These are phyloP conservation scores for Hypomyces perniciosus DNA, from an alignment of 2,329 filamentous ascomycete species.

Conservation along the genomic window DNA sequence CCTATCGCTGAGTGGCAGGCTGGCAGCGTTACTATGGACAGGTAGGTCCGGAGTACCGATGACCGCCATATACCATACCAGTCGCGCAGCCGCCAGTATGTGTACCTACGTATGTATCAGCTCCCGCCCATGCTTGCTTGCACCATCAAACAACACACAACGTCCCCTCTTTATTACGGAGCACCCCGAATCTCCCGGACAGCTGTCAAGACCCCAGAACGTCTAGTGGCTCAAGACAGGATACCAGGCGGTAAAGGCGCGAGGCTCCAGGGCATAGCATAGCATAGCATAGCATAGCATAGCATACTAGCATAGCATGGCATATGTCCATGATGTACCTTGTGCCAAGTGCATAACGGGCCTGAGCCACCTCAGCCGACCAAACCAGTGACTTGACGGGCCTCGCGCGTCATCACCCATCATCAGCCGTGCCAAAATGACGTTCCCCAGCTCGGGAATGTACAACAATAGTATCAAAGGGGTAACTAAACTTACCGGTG, in stretches of 20 bases:
- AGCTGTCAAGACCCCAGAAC: neutral
- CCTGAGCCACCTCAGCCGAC: constrained; percentile 11
- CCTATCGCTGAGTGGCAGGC: constrained; percentile 12
- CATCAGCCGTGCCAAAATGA: constrained; percentile 11
- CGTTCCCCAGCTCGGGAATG: constrained; percentile 1
- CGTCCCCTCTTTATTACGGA: no score
- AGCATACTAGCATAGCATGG: neutral
- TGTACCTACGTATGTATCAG: no score
- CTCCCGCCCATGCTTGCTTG: no score
- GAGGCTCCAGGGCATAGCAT: neutral
- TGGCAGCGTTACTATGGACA: no score
- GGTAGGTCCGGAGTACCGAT: no score
- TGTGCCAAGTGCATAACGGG: neutral
- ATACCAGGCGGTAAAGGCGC: constrained; percentile 13
- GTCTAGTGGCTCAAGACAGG: no score
- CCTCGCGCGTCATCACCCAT: constrained; percentile 12
- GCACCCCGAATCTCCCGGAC: neutral
- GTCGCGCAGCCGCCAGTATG: no score
- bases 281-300: neutral
- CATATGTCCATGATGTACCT: neutral
- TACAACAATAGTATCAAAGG: no score
- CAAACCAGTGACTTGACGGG: constrained; percentile 8
- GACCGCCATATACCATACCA: no score
- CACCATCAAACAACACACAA: no score
- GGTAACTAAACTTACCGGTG: no score